Evolutionary conservation across 2,329 filamentous ascomycete genomes (phyloP).

Genomic region (Mycosphaerella sp.): DNA sequence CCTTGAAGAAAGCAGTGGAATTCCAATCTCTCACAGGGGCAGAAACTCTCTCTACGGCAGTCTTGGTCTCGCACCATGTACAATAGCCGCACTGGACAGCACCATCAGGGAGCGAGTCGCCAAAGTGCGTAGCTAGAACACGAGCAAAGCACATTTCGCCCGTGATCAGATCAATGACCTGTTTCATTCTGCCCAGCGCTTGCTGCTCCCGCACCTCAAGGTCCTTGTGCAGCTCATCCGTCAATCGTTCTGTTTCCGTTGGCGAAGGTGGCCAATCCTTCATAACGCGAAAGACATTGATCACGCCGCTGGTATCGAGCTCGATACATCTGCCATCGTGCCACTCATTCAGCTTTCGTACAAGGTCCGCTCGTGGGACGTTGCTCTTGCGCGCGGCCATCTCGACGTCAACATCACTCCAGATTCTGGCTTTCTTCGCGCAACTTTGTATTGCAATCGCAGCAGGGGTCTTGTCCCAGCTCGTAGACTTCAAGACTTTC

Average conservation of each 20-base stretch:
- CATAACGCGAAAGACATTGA: slow-evolving; percentile 51
- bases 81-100: slow-evolving; percentile 47
- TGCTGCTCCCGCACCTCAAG: slow-evolving; percentile 51
- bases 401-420: slow-evolving; percentile 47
- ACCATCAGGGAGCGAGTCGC: slow-evolving; percentile 45
- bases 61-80: slow-evolving; percentile 42
- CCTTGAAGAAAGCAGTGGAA: slow-evolving; percentile 35
- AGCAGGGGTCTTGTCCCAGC: slow-evolving; percentile 38
- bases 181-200: slow-evolving; percentile 46
- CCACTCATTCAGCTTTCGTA: slow-evolving; percentile 52
- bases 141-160: slow-evolving; percentile 47
- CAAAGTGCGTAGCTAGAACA: slow-evolving; percentile 52
- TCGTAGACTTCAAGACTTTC: slow-evolving; percentile 31
- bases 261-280: slow-evolving; percentile 41
- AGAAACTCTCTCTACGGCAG: slow-evolving; percentile 35
- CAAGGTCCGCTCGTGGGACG: slow-evolving; percentile 43
- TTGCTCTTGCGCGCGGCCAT: slow-evolving; percentile 30
- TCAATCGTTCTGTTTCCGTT: slow-evolving; percentile 42
- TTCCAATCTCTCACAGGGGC: slow-evolving; percentile 40
- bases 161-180: slow-evolving; percentile 52
- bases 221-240: slow-evolving; percentile 45
- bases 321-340: slow-evolving; percentile 47
- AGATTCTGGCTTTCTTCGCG: slow-evolving; percentile 41
- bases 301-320: slow-evolving; percentile 48
- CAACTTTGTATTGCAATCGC: slow-evolving; percentile 42